phyloP scores from a whole-genome alignment of 345 rosid species.

The Murraya paniculata region DNA sequence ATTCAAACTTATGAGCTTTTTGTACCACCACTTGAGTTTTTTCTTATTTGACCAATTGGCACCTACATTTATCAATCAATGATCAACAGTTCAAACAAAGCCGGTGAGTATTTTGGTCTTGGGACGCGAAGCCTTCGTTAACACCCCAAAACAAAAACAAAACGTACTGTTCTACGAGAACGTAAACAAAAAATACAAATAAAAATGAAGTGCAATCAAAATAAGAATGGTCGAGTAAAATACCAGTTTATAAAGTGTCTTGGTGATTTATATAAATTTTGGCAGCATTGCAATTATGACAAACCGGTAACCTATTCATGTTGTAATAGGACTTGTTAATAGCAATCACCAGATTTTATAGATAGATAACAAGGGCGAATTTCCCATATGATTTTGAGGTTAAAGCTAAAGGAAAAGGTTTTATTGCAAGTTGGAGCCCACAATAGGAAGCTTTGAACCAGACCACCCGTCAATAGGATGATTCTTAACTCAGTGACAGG shows the following conservation, averaged over 20 bases:
- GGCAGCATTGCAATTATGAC: slow-evolving; percentile 11
- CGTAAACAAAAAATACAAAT: no score
- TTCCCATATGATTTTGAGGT: not conserved
- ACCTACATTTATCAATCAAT: no score
- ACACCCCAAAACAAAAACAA: no score
- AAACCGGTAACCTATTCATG: not conserved
- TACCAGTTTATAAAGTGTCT: not conserved
- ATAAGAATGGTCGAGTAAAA: no score
- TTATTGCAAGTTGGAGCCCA: slow-evolving; percentile 19
- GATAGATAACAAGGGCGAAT: not conserved
- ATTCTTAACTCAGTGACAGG: slow-evolving; percentile 5
- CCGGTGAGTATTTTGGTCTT: no score
- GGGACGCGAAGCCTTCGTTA: no score
- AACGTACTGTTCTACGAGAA: no score
- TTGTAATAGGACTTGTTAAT: slow-evolving; percentile 19
- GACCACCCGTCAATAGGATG: slow-evolving; percentile 13
- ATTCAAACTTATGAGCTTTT: no score
- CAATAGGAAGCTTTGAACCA: slow-evolving; percentile 1
- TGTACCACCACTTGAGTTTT: no score
- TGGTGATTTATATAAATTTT: slow-evolving; percentile 17
- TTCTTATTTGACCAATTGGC: no score
- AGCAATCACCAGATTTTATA: slow-evolving; percentile 20
- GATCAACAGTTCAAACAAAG: no score
- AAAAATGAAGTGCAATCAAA: no score
- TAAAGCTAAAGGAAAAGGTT: not conserved